Evolutionary conservation across 2,329 filamentous ascomycete species (phyloP), one percentile per base, ranked within the genome.

Genomic region (Tolypocladium amazonense): DNA sequence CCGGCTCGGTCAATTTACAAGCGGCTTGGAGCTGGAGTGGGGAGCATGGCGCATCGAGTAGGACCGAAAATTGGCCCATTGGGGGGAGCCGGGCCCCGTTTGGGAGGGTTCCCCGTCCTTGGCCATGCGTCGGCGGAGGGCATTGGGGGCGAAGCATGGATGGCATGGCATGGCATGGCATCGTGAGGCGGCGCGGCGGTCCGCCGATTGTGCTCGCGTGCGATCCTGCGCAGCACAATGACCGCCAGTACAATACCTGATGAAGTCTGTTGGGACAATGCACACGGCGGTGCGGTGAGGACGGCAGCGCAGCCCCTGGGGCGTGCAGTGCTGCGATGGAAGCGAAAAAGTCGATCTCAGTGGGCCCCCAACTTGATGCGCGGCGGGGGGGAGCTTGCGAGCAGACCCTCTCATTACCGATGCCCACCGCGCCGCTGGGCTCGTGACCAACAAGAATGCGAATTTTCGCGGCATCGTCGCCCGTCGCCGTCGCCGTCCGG

Each of bases 1-100:
- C 55, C 53, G 58, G 62, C 63, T 65, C 63, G 63, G 64, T 63
- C 63, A 65, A 64, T 64, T 61, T 39, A 50, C 47, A 47, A n/a
- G 47, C 50, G 60, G 56, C 56, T 41, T 35, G 37, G 30, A 61
- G 59, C 9, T 35, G 27, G 8, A n/a, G 50, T 53, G 50, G 63
- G 63, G 63, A 64, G 62, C 60, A 64, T 69, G 68, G 69, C 66
- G 69, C 60, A 60, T 63, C 60, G 65, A 72, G 67, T 72, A 72
- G 65, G 65, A 69, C 70, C 70, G 70, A 72, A 67, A 67, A 69
- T 69, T 65, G 63, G 62, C 67, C 70, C 68, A 69, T 71, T 65
- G 61, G 65, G 62, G n/a, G 63, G 61, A 45, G 57, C 56, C 53
- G 59, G 56, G 62, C 39, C 56, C 63, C 60, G 60, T 58, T 38